A percentile compares a stretch with the other conserved stretches of the same genome.
phyloP scores from a whole-genome alignment of 2,329 filamentous ascomycete genomes.

The Ceratocystiopsis brevicomis region DNA sequence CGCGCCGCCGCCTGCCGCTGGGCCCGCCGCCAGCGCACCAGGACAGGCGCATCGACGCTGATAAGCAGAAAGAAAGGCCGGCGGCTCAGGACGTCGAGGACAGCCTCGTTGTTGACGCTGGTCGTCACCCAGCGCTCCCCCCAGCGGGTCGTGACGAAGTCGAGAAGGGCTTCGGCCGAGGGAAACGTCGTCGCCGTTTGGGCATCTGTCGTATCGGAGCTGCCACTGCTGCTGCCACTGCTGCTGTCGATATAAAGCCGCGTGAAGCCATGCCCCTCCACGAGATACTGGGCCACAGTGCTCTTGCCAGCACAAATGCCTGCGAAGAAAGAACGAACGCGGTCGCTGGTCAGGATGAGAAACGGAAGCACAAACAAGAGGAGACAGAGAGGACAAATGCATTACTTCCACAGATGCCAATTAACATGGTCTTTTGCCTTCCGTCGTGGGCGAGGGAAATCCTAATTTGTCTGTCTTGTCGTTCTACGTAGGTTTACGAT shows the following conservation, averaged over 20 bases:
- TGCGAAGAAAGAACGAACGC: conserved; percentile 16
- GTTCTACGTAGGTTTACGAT: not conserved
- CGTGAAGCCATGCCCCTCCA: conserved; percentile 66
- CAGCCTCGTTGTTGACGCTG: conserved; percentile 53
- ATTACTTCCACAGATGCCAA: conserved; percentile 57
- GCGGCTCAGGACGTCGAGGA: conserved; percentile 55
- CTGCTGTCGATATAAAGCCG: conserved; percentile 39
- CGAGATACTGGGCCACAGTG: conserved; percentile 73
- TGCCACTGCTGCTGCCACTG: not conserved
- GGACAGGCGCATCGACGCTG: conserved; percentile 78
- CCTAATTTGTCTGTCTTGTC: not conserved
- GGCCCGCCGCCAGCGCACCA: conserved; percentile 66
- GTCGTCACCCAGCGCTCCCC: conserved; percentile 69
- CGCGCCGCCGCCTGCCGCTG: conserved; percentile 17
- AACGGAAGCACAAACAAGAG: not conserved
- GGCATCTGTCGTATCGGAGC: not conserved
- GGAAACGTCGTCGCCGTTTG: conserved; percentile 25
- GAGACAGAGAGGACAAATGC: conserved; percentile 1
- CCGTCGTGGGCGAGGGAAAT: too few species aligned
- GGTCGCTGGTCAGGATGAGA: conserved; percentile 1
- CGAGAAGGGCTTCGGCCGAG: conserved; percentile 44
- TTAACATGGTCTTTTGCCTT: conserved; percentile 36
- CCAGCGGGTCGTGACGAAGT: conserved; percentile 77
- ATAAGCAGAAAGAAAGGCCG: conserved; percentile 87
- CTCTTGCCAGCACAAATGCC: conserved; percentile 88